A percentile compares a stretch with the other conserved stretches of the same genome.
phyloP scores from a whole-genome alignment of 768 basidiomycete species.

The Rhizopogon vulgaris region DNA sequence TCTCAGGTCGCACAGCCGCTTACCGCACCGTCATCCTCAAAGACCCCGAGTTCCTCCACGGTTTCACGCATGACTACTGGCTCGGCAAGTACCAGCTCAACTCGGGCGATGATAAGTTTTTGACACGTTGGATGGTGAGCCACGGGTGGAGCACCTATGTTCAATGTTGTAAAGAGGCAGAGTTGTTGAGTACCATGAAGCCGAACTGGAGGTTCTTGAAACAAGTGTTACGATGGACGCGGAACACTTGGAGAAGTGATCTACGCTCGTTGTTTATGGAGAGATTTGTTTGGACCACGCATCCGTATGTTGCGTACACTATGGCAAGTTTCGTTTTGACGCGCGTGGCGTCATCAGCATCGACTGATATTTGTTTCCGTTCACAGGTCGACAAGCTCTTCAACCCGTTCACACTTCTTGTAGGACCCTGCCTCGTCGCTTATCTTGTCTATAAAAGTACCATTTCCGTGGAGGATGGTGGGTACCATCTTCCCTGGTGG shows the following conservation, averaged over 20 bases:
- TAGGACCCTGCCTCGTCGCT: slow-evolving; percentile 75
- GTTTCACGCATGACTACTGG: slow-evolving; percentile 94
- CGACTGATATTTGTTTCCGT: not conserved
- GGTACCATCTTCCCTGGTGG: slow-evolving; percentile 83
- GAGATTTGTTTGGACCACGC: slow-evolving; percentile 77
- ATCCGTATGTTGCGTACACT: slow-evolving; percentile 71
- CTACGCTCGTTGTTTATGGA: slow-evolving; percentile 85
- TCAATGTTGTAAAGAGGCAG: slow-evolving; percentile 79
- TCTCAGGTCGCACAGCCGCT: slow-evolving; percentile 89
- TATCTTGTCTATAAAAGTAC: slow-evolving; percentile 78
- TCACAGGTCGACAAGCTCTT: slow-evolving; percentile 74
- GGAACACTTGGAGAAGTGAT: slow-evolving; percentile 93
- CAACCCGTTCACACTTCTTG: slow-evolving; percentile 81
- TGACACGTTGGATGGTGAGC: slow-evolving; percentile 94
- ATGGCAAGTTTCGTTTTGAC: slow-evolving; percentile 49
- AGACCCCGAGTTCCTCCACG: slow-evolving; percentile 88
- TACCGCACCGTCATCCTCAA: slow-evolving; percentile 93
- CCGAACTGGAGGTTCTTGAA: slow-evolving; percentile 95
- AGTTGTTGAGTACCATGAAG: slow-evolving; percentile 90
- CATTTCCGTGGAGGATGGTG: slow-evolving; percentile 55
- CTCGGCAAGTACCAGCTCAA: slow-evolving; percentile 91
- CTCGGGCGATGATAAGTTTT: slow-evolving; percentile 90
- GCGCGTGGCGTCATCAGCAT: not conserved
- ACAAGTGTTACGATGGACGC: slow-evolving; percentile 89
- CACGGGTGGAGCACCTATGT: slow-evolving; percentile 96